Conservation (phyloP, 202 grass and related monocot genomes). For the Digitaria exilis region DNA sequence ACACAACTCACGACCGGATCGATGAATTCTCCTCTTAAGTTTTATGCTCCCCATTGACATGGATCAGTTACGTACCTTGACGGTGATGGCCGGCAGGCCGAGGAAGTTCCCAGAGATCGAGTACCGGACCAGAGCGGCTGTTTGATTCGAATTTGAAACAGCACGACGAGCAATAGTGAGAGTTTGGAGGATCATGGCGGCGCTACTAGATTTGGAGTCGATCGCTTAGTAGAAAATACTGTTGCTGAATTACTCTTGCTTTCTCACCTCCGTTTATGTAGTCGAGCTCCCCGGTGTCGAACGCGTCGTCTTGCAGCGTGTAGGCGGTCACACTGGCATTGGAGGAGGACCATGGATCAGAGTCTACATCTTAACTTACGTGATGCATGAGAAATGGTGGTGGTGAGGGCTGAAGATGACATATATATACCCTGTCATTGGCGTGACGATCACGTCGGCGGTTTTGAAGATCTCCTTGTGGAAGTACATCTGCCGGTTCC, state of each 20-base stretch:
- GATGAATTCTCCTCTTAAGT: no score
- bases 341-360: neutral
- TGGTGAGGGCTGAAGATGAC: slow-evolving; percentile 14
- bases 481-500: slow-evolving; percentile 92
- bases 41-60: no score
- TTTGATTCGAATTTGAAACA: neutral
- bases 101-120: slow-evolving; percentile 98
- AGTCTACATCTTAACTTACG: neutral
- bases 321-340: slow-evolving; percentile 72
- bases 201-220: neutral
- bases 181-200: neutral
- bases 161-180: neutral
- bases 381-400: neutral
- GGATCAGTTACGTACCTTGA: slow-evolving; percentile 46
- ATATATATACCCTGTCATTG: slow-evolving; percentile 81
- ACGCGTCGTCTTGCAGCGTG: slow-evolving; percentile 75
- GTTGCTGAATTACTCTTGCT: neutral
- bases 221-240: neutral
- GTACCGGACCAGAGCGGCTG: slow-evolving; percentile 89
- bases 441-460: slow-evolving; percentile 93
- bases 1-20: neutral
- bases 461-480: slow-evolving; percentile 92
- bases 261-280: slow-evolving; percentile 93
- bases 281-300: slow-evolving; percentile 75
- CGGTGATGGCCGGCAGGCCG: slow-evolving; percentile 83